Conservation (phyloP, 139 green algal species). For the Tetraselmis chui region DNA sequence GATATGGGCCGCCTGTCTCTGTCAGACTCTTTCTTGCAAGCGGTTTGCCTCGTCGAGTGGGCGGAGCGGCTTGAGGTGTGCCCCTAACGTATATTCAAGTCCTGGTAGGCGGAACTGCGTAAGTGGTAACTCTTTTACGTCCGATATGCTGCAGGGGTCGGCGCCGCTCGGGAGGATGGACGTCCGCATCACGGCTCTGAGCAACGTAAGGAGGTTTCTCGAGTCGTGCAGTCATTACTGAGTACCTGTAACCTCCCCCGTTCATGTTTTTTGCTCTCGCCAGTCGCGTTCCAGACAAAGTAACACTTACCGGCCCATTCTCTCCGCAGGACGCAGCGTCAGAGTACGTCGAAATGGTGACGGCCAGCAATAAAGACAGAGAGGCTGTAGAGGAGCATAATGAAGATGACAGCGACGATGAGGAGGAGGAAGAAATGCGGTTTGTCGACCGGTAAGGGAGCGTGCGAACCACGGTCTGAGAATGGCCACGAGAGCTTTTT, state of each 20-base stretch:
- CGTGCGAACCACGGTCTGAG: too few species aligned
- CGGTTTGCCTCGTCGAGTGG: constrained; percentile 58
- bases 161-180: constrained; percentile 9
- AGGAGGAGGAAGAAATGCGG: background rate
- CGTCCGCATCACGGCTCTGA: constrained; percentile 24
- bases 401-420: background rate
- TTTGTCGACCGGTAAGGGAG: background rate
- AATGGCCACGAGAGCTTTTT: too few species aligned
- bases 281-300: background rate
- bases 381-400: background rate
- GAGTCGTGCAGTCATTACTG: too few species aligned
- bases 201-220: too few species aligned
- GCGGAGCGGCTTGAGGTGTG: constrained; percentile 33
- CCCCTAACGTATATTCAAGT: background rate
- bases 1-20: constrained; percentile 42
- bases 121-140: too few species aligned
- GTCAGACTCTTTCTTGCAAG: constrained; percentile 23
- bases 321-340: background rate
- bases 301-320: background rate
- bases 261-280: background rate
- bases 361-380: background rate
- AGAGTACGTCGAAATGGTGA: background rate
- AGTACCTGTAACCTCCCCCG: background rate
- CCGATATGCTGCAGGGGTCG: background rate
- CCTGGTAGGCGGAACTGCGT: too few species aligned